These are phyloP conservation scores for Orbilia blumenaviensis DNA, from an alignment of 2,329 filamentous ascomycete species.

Conservation along the genomic window DNA sequence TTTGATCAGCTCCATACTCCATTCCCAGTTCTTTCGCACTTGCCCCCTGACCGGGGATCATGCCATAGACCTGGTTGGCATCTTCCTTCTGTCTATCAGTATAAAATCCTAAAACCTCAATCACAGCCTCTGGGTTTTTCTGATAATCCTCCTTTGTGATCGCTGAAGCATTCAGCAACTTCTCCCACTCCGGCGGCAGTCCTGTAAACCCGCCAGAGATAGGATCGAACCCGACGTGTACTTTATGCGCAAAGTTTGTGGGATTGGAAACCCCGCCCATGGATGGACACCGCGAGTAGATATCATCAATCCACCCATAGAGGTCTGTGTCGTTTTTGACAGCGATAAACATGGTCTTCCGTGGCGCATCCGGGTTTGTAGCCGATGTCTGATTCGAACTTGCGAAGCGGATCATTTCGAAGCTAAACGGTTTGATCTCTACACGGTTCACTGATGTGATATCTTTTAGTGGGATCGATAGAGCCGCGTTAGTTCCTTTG, in stretches of 20 bases:
- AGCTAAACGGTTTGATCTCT: slow-evolving; percentile 88
- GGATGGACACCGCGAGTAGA: slow-evolving; percentile 93
- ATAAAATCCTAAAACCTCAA: slow-evolving; percentile 75
- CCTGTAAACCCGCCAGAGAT: slow-evolving; percentile 95
- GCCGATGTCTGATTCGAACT: slow-evolving; percentile 69
- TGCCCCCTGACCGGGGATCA: slow-evolving; percentile 70
- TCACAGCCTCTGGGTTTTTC: slow-evolving; percentile 84
- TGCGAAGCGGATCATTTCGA: slow-evolving; percentile 83
- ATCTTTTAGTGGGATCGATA: slow-evolving; percentile 77
- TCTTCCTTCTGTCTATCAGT: slow-evolving; percentile 73
- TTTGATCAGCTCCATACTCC: slow-evolving; percentile 7
- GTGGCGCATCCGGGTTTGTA: slow-evolving; percentile 79
- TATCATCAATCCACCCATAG: slow-evolving; percentile 98
- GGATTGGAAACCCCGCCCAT: slow-evolving; percentile 99
- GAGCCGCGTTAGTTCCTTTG: slow-evolving; percentile 80
- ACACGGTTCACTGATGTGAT: slow-evolving; percentile 90
- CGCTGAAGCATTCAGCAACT: slow-evolving; percentile 91
- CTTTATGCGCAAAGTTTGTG: slow-evolving; percentile 95
- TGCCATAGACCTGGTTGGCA: slow-evolving; percentile 68
- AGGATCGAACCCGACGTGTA: slow-evolving; percentile 97
- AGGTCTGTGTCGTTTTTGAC: slow-evolving; percentile 96
- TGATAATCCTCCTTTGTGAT: slow-evolving; percentile 99
- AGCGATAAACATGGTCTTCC: slow-evolving; percentile 86
- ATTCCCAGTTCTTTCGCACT: slow-evolving; percentile 62
- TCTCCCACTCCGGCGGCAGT: slow-evolving; percentile 94